A percentile compares a stretch with the other conserved stretches of the same genome.
These are phyloP conservation scores for Globisporangium takayamanum DNA, from an alignment of 352 stramenopile species.

Conservation along the genomic window DNA sequence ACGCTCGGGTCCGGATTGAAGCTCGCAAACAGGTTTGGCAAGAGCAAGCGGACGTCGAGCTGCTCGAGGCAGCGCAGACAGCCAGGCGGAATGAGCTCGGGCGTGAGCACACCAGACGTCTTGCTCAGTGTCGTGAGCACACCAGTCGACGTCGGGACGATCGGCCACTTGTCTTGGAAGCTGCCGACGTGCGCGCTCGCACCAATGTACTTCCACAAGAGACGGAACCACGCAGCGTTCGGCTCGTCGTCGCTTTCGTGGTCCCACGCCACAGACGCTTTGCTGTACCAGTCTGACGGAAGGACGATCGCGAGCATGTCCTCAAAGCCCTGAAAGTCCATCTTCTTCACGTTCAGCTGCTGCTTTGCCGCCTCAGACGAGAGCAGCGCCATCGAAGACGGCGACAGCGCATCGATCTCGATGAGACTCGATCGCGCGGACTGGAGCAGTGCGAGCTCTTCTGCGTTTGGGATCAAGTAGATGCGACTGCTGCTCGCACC, in stretches of 20 bases:
- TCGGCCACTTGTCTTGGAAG: constrained; percentile 61
- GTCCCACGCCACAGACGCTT: constrained; percentile 21
- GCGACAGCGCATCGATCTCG: constrained; percentile 28
- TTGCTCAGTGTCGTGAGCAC: constrained; percentile 33
- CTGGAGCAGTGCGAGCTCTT: constrained; percentile 38
- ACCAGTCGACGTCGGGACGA: constrained; percentile 49
- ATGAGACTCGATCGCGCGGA: constrained; percentile 31
- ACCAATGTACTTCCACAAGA: constrained; percentile 58
- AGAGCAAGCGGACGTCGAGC: constrained; percentile 42
- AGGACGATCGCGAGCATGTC: constrained; percentile 47
- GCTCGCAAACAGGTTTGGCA: constrained; percentile 45
- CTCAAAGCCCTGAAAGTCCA: constrained; percentile 46
- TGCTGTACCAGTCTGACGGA: constrained; percentile 39
- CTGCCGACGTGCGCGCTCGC: constrained; percentile 28
- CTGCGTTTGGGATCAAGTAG: constrained; percentile 40
- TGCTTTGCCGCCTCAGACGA: constrained; percentile 21
- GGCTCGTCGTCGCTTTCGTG: constrained; percentile 21
- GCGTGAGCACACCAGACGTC: constrained; percentile 39
- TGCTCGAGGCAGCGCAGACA: constrained; percentile 38
- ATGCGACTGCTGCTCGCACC: background rate
- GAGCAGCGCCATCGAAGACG: constrained; percentile 24
- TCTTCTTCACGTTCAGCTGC: constrained; percentile 41
- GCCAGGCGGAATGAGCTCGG: constrained; percentile 41
- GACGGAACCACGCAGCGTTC: constrained; percentile 51
- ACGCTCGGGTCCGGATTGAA: constrained; percentile 48